These are phyloP conservation scores for Aspergillus persii DNA, from an alignment of 2,329 filamentous ascomycete species.

Conservation along the genomic window DNA sequence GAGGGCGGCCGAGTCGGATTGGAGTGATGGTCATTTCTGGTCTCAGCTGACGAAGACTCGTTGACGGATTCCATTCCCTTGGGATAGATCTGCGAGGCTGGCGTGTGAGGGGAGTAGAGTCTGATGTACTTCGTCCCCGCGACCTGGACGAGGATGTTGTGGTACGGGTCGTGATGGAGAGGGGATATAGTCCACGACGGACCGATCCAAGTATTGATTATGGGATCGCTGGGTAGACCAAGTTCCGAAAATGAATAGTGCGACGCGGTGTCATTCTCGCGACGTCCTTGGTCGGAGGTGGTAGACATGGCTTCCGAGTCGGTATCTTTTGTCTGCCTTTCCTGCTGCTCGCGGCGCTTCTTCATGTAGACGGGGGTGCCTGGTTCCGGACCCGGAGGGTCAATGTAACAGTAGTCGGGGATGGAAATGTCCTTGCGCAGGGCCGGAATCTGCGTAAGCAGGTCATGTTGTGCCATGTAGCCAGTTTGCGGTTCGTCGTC, in stretches of 20 bases:
- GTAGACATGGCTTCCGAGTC: neutral
- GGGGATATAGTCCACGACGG: slow-evolving; percentile 86
- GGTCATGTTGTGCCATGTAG: slow-evolving; percentile 89
- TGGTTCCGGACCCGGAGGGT: slow-evolving; percentile 57
- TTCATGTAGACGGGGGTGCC: slow-evolving; percentile 46
- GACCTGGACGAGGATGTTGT: slow-evolving; percentile 87
- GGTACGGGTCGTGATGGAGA: slow-evolving; percentile 88
- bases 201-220: slow-evolving; percentile 91
- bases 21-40: neutral
- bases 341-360: slow-evolving; percentile 29
- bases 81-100: slow-evolving; percentile 42
- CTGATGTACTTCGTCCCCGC: slow-evolving; percentile 91
- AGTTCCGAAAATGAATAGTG: slow-evolving; percentile 10
- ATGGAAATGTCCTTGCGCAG: slow-evolving; percentile 72
- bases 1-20: neutral
- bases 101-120: slow-evolving; percentile 70
- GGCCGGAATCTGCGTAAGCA: slow-evolving; percentile 77
- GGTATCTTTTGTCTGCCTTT: slow-evolving; percentile 10
- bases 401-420: slow-evolving; percentile 81
- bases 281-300: neutral
- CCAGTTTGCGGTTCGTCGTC: slow-evolving; percentile 48
- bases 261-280: slow-evolving; percentile 4
- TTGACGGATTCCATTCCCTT: slow-evolving; percentile 37
- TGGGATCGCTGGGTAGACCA: slow-evolving; percentile 49
- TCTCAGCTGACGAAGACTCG: slow-evolving; percentile 9